Conservation (phyloP, 192 early-diverging fungal species). For the Coemansia furcata region DNA sequence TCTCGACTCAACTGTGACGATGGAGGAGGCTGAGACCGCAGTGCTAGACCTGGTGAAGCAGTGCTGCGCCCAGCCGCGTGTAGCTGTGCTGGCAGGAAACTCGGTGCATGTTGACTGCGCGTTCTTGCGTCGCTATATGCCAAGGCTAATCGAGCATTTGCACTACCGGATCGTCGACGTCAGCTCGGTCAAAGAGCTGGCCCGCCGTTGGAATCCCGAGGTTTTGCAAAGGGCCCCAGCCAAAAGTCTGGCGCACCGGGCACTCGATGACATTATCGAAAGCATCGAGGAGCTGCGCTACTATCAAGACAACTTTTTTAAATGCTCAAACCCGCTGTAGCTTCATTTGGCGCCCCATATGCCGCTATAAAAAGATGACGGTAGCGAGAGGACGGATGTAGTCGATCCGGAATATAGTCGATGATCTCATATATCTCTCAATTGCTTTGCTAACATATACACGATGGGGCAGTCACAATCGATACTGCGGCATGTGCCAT, state of each 20-base stretch:
- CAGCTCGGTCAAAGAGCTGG: conserved; percentile 86
- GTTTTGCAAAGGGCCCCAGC: conserved; percentile 54
- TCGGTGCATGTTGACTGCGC: conserved; percentile 88
- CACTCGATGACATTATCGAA: conserved; percentile 91
- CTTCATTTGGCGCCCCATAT: not conserved
- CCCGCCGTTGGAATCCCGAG: conserved; percentile 71
- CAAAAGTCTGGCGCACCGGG: conserved; percentile 69
- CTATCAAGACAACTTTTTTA: conserved; percentile 68
- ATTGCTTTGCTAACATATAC: not conserved
- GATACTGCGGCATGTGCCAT: not conserved
- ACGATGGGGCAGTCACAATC: not conserved
- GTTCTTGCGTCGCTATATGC: conserved; percentile 83
- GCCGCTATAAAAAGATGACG: not conserved
- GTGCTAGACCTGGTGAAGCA: conserved; percentile 73
- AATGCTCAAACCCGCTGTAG: conserved; percentile 3
- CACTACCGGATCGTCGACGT: conserved; percentile 91
- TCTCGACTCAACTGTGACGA: conserved; percentile 63
- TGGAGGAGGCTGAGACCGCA: conserved; percentile 64
- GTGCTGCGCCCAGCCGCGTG: conserved; percentile 60
- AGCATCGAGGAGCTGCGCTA: conserved; percentile 85
- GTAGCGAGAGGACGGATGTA: not conserved
- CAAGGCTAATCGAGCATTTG: conserved; percentile 65
- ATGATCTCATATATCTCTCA: not conserved
- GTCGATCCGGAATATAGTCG: not conserved
- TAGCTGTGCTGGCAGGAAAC: conserved; percentile 85